Evolutionary conservation across 2,329 filamentous ascomycete species (phyloP).

Genomic region (Sclerotinia minor): DNA sequence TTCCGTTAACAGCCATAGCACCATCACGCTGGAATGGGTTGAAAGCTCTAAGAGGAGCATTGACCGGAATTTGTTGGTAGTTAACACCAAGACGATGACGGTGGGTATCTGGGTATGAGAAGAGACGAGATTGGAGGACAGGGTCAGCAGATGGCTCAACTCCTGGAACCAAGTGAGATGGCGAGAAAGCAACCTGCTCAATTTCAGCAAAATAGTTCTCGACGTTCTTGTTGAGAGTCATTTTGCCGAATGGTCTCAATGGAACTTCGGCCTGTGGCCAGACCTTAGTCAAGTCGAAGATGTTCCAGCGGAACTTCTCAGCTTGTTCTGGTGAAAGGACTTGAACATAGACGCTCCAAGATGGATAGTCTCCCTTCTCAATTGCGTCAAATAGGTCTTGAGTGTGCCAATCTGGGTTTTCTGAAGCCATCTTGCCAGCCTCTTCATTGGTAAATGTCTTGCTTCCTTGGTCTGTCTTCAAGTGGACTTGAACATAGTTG

Average conservation of each 20-base stretch:
- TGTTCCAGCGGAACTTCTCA: slow-evolving; percentile 60
- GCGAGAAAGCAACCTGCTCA: slow-evolving; percentile 69
- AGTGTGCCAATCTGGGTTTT: slow-evolving; percentile 63
- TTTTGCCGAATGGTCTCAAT: slow-evolving; percentile 58
- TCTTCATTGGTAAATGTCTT: slow-evolving; percentile 61
- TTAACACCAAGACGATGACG: slow-evolving; percentile 58
- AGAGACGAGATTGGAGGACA: slow-evolving; percentile 67
- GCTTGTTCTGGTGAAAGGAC: slow-evolving; percentile 62
- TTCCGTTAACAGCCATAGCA: slow-evolving; percentile 65
- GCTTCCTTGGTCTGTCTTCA: slow-evolving; percentile 62
- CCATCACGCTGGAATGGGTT: slow-evolving; percentile 75
- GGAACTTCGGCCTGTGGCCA: slow-evolving; percentile 66
- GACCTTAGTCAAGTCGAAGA: slow-evolving; percentile 70
- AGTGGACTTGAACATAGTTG: slow-evolving; percentile 65
- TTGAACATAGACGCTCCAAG: slow-evolving; percentile 66
- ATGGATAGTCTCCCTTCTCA: slow-evolving; percentile 58
- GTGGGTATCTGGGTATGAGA: slow-evolving; percentile 69
- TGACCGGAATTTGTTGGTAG: slow-evolving; percentile 59
- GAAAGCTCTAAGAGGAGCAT: slow-evolving; percentile 50
- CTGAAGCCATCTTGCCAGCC: slow-evolving; percentile 52
- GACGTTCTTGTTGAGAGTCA: slow-evolving; percentile 65
- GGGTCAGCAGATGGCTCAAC: slow-evolving; percentile 70
- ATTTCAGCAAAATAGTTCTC: slow-evolving; percentile 66
- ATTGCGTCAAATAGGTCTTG: slow-evolving; percentile 67
- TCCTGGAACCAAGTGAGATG: slow-evolving; percentile 65